Conservation (phyloP, 176 grass and related monocot species). For the Hsuehochloa calcarea region DNA sequence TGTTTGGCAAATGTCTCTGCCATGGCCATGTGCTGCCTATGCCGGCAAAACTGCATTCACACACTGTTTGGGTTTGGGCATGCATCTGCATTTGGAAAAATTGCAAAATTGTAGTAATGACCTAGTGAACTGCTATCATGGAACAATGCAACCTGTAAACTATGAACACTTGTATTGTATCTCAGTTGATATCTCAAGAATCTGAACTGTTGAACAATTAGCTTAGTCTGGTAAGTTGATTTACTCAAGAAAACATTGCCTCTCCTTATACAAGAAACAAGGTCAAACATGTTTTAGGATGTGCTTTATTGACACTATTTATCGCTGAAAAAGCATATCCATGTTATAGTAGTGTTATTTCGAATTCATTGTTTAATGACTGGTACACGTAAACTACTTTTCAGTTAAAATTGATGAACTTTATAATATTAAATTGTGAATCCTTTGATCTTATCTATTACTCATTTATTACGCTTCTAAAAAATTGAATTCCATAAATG, state of each 20-base stretch:
- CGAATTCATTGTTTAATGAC: not conserved
- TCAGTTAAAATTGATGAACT: constrained; percentile 5
- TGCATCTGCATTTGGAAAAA: not conserved
- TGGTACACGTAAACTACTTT: not conserved
- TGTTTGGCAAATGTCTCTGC: not conserved
- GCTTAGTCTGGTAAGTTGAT: not conserved
- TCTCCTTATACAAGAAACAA: not conserved
- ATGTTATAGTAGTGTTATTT: not conserved
- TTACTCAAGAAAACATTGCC: not conserved
- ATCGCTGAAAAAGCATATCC: not conserved
- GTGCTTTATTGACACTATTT: not conserved
- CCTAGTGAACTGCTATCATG: not conserved
- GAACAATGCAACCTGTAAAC: not conserved
- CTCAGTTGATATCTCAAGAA: not conserved
- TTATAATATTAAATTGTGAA: not conserved
- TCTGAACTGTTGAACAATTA: not conserved
- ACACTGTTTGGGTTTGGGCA: constrained; percentile 10
- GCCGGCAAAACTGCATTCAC: not conserved
- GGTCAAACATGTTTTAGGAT: not conserved
- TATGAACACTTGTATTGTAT: not conserved
- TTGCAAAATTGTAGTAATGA: not conserved
- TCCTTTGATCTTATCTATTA: constrained; percentile 5
- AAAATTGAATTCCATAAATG: constrained; percentile 15
- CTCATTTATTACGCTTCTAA: not conserved
- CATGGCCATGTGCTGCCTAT: not conserved